Evolutionary conservation across 1,284 basidiomycete genomes (phyloP), one percentile per base, ranked within the genome.

Genomic region (Vanrija pseudolonga): DNA sequence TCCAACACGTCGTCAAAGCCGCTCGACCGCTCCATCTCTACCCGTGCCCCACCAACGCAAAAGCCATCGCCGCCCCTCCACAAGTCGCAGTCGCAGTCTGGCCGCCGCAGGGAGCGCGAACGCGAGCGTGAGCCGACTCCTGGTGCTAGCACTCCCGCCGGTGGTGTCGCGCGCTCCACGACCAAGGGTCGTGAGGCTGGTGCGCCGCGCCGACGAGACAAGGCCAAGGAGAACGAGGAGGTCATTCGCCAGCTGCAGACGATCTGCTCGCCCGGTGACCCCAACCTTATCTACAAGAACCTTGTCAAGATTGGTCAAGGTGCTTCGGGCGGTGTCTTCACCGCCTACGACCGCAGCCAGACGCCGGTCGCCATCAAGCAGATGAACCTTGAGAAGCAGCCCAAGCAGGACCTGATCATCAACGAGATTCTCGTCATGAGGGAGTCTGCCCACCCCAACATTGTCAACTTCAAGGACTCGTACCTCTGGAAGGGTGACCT

Each of bases 371-470:
- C 96, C 26, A 98, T 99, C 83, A 99, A 98, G 78, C 95, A 98
- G 78, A 98, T 98, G 96, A 95, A 98, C 80, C 82, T 99, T 32
- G 93, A 97, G 77, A 97, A 98, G 79, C 96, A 98, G 74, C 96
- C 95, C 36, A 98, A 98, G 82, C 97, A 97, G 78, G 95, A 98
- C 72, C 82, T 98, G 49, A 98, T 99, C 79, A 98, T 99, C 80
- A 99, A 99, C 78, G 96, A 99, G 77, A 98, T 98, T 62, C 85
- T 98, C 63, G 94, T 98, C 72, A 98, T 98, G 95, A 89, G 92
- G 43, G 88, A 93, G 45, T 93, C 90, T 17, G 83, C 89, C 37
- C 95, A 98, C 74, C 89, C 90, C 18, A 99, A 98, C 76, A 98
- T 98, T 66, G 96, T 99, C 80, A 98, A 98, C 77, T 99, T 91